Percentiles rank a stretch among this genome's conserved stretches.
These are phyloP conservation scores for Suillus weaverae DNA, from an alignment of 768 basidiomycete species.

Conservation along the genomic window DNA sequence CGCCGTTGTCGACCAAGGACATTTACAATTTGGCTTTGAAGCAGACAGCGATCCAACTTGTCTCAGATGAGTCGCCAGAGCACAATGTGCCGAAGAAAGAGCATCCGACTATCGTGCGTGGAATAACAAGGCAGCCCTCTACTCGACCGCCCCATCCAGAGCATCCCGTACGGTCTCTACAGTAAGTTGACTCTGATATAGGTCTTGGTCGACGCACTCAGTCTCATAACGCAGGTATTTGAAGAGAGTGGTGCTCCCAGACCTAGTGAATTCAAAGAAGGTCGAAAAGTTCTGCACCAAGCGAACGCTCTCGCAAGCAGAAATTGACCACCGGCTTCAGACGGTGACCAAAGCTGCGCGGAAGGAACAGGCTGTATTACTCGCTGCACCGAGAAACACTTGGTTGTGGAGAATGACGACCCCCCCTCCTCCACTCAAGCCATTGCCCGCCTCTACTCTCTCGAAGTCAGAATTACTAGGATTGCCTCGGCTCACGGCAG, in stretches of 20 bases:
- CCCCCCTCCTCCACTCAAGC: neutral
- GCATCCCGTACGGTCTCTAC: constrained; percentile 56
- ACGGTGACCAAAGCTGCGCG: constrained; percentile 23
- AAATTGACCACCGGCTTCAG: constrained; percentile 21
- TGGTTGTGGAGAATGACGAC: constrained; percentile 42
- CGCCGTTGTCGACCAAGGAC: constrained; percentile 27
- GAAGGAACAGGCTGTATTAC: constrained; percentile 18
- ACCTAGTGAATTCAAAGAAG: constrained; percentile 41
- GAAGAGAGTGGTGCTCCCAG: constrained; percentile 52
- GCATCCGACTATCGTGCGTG: neutral
- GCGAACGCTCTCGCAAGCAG: constrained; percentile 29
- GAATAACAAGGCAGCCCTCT: neutral
- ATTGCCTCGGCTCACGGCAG: constrained; percentile 19
- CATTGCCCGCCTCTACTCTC: constrained; percentile 21
- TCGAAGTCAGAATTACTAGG: constrained; percentile 15
- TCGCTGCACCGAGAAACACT: constrained; percentile 25
- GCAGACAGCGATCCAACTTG: constrained; percentile 6
- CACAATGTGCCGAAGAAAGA: constrained; percentile 10
- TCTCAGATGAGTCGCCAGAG: neutral
- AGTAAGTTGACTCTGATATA: constrained; percentile 33
- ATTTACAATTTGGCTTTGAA: constrained; percentile 24
- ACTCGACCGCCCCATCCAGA: constrained; percentile 40
- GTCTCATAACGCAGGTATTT: constrained; percentile 45
- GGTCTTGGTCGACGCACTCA: neutral
- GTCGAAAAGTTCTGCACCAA: constrained; percentile 43